phyloP scores from a whole-genome alignment of 805 yeast genomes.

The Wickerhamomyces hampshirensis region DNA sequence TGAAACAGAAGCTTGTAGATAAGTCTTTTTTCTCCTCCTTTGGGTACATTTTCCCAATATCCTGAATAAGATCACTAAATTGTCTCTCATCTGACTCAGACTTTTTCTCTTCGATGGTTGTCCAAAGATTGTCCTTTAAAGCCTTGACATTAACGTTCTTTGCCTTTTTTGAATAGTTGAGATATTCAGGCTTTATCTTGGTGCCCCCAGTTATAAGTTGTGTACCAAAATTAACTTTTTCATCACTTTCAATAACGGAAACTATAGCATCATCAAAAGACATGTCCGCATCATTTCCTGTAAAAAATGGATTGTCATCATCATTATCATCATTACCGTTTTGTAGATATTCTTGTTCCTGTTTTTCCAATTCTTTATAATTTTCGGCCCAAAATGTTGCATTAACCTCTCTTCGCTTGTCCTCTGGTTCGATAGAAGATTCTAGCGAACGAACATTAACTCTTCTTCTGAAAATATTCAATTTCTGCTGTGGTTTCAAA shows the following conservation, averaged over 20 bases:
- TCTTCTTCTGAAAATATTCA: conserved; percentile 28
- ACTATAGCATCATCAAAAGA: conserved; percentile 9
- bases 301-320: conserved; percentile 29
- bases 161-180: conserved; percentile 65
- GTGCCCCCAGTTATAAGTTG: conserved; percentile 26
- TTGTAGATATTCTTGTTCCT: conserved; percentile 30
- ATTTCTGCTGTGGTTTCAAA: conserved; percentile 54
- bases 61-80: conserved; percentile 45
- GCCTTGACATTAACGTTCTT: conserved; percentile 73
- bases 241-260: conserved; percentile 11
- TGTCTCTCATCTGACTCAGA: conserved; percentile 10
- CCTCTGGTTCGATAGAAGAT: conserved; percentile 8
- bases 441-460: conserved; percentile 2
- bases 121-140: conserved; percentile 76
- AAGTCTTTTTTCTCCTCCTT: conserved; percentile 56
- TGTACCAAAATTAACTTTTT: conserved; percentile 20
- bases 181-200: conserved; percentile 35
- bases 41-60: conserved; percentile 48
- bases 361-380: conserved; percentile 39
- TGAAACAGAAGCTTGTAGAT: conserved; percentile 82
- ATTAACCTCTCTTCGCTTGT: conserved; percentile 46
- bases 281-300: conserved; percentile 1
- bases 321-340: conserved; percentile 26
- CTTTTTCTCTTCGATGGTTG: conserved; percentile 32
- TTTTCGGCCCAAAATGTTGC: conserved; percentile 71